Base-by-base conservation (phyloP, 1,284 basidiomycete species). In the Singerocomus rubriflavus region DNA sequence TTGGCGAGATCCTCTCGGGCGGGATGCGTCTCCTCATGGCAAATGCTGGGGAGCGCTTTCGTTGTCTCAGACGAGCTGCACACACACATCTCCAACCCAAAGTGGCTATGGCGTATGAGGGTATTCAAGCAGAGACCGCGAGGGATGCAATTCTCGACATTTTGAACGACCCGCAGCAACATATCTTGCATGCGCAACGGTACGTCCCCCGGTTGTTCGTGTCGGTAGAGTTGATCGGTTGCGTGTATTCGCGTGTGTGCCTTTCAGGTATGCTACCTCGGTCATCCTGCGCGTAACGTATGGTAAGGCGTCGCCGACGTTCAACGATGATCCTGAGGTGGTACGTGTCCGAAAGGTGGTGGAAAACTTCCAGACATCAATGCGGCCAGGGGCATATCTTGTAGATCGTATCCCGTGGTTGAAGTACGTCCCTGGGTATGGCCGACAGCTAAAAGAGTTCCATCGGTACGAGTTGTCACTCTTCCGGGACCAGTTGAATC, bases 231-330 rank as follows among this genome's bases (percentile, higher is more conserved):
- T 27, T 45, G 16, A 8, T 14, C 0, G 21, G 21, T 21, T 21
- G 21, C 16, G 2, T 12, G 14, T 21, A 21, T 21, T 21, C 21
- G 21, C 21, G 21, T 21, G 21, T 21, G 21, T 21, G 13, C 35
- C 3, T 10, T 43, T 25, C 14, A 85, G 83, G 38, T 88, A 80
- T 57, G 77, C 84, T 0, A 78, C 83, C 0, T 79, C 79, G 2
- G 73, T 87, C 2, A 80, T 87, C 3, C 74, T 89, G 65, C 75
- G 78, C 2, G 68, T 88, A 27, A 78, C 83, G 1, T 88, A 88
- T 57, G 85, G 84, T 5, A 82, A 80, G 48, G 68, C 73, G 0
- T 68, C 56, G 56, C 76, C 55, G 3, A 76, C 76, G 10, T 71
- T 72, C 0, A 78, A 77, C 50, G 68, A 78, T 4, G 84, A 87